Evolutionary conservation across 2,329 filamentous ascomycete genomes (phyloP).

Genomic region (Cercospora sp.): DNA sequence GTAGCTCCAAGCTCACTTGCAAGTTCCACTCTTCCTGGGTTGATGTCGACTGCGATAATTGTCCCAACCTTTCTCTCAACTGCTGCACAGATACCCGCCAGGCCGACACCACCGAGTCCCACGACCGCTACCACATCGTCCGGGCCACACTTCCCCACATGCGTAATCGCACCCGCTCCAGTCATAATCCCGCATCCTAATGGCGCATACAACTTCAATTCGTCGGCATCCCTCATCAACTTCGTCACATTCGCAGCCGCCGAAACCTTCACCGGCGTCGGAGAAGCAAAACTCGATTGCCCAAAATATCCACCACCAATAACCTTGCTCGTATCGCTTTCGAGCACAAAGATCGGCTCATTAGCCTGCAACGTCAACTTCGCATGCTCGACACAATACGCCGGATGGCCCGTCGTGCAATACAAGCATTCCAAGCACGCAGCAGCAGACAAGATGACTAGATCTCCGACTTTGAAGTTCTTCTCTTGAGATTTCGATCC

Average conservation of each 20-base stretch:
- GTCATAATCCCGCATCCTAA: slow-evolving; percentile 49
- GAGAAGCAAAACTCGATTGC: slow-evolving; percentile 41
- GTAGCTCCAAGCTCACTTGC: slow-evolving; percentile 51
- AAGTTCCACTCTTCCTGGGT: slow-evolving; percentile 45
- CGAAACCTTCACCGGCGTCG: slow-evolving; percentile 35
- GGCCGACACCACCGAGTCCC: slow-evolving; percentile 46
- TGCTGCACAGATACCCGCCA: slow-evolving; percentile 45
- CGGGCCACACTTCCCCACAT: slow-evolving; percentile 36
- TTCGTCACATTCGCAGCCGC: slow-evolving; percentile 35
- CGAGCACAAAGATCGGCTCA: slow-evolving; percentile 28
- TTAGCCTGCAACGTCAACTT: slow-evolving; percentile 34
- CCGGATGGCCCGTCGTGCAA: slow-evolving; percentile 47
- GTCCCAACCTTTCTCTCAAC: slow-evolving; percentile 33
- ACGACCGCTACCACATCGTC: slow-evolving; percentile 41
- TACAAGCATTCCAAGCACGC: slow-evolving; percentile 47
- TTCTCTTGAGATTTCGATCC: slow-evolving; percentile 20
- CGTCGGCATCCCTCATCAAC: slow-evolving; percentile 25
- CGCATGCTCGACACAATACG: slow-evolving; percentile 49
- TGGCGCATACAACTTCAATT: slow-evolving; percentile 41
- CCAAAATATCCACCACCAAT: slow-evolving; percentile 42
- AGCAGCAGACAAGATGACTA: slow-evolving; percentile 47
- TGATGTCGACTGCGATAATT: slow-evolving; percentile 52
- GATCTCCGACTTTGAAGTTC: slow-evolving; percentile 39
- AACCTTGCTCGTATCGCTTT: slow-evolving; percentile 19
- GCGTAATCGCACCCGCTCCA: slow-evolving; percentile 46